These are phyloP conservation scores for Cercospora zeina DNA, from an alignment of 2,329 filamentous ascomycete genomes.

Conservation along the genomic window DNA sequence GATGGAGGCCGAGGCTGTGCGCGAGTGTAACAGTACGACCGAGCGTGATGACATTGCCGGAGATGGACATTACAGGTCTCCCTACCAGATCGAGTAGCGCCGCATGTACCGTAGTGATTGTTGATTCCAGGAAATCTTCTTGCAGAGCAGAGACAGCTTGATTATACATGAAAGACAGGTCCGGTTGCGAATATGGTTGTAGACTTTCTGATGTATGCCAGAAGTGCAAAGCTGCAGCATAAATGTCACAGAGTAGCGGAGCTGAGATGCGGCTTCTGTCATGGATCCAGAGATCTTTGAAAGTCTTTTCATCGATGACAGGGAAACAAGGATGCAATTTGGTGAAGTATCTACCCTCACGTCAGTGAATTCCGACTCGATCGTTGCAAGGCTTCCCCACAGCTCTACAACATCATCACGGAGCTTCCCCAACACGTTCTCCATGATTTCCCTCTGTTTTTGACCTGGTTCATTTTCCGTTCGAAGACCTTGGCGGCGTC, in stretches of 20 bases:
- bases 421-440: conserved; percentile 45
- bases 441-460: conserved; percentile 45
- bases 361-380: background rate
- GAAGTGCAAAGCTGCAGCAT: conserved; percentile 42
- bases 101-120: conserved; percentile 44
- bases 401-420: conserved; percentile 46
- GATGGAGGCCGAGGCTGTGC: conserved; percentile 58
- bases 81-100: conserved; percentile 47
- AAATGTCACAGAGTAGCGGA: conserved; percentile 44
- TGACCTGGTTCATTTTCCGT: conserved; percentile 41
- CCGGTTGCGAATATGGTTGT: conserved; percentile 42
- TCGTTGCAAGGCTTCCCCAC: conserved; percentile 8
- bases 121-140: conserved; percentile 48
- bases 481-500: conserved; percentile 49
- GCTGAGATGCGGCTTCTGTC: conserved; percentile 42
- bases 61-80: conserved; percentile 45
- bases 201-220: conserved; percentile 44
- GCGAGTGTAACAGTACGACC: conserved; percentile 57
- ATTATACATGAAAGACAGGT: conserved; percentile 46
- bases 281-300: conserved; percentile 40
- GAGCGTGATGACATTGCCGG: conserved; percentile 55
- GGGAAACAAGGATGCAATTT: conserved; percentile 44
- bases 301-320: conserved; percentile 44
- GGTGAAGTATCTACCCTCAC: conserved; percentile 43
- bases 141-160: conserved; percentile 45